Conservation (phyloP, 2,329 filamentous ascomycete species). For the Scedosporium boydii region DNA sequence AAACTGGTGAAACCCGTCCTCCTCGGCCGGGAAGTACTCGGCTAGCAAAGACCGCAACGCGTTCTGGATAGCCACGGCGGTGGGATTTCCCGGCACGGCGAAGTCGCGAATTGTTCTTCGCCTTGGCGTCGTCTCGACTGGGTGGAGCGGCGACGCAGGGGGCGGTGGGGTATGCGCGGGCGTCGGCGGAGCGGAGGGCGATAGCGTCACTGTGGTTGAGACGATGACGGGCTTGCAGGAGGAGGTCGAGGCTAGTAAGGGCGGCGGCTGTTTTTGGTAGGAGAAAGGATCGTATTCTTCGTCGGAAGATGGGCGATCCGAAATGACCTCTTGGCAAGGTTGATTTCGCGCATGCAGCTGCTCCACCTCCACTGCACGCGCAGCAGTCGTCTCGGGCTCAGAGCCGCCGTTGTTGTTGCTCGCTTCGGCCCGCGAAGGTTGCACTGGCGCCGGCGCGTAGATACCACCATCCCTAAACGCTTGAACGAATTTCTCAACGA, state of each 20-base stretch:
- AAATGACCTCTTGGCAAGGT: too few species aligned
- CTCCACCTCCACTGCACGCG: background rate
- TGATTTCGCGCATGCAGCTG: too few species aligned
- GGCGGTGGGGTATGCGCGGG: constrained; percentile 33
- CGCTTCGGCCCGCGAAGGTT: background rate
- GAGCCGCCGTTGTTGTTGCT: background rate
- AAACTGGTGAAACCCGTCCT: constrained; percentile 37
- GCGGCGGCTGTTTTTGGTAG: constrained; percentile 13
- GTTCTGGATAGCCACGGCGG: constrained; percentile 47
- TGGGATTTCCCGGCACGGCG: constrained; percentile 27
- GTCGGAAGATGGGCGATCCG: background rate
- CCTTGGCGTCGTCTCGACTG: constrained; percentile 19
- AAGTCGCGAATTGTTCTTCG: constrained; percentile 32
- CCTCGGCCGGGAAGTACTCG: constrained; percentile 37
- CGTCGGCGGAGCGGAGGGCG: constrained; percentile 24
- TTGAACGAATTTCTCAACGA: constrained; percentile 36
- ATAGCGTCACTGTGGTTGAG: constrained; percentile 15
- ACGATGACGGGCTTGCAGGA: constrained; percentile 11
- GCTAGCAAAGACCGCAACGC: constrained; percentile 43
- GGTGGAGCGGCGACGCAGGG: constrained; percentile 10
- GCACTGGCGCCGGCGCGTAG: background rate
- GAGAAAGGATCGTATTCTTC: constrained; percentile 41
- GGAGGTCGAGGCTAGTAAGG: background rate
- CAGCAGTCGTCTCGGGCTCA: background rate
- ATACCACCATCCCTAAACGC: constrained; percentile 31